These are phyloP conservation scores for Plasmodium inui DNA, from an alignment of 169 alveolate species.

Conservation along the genomic window DNA sequence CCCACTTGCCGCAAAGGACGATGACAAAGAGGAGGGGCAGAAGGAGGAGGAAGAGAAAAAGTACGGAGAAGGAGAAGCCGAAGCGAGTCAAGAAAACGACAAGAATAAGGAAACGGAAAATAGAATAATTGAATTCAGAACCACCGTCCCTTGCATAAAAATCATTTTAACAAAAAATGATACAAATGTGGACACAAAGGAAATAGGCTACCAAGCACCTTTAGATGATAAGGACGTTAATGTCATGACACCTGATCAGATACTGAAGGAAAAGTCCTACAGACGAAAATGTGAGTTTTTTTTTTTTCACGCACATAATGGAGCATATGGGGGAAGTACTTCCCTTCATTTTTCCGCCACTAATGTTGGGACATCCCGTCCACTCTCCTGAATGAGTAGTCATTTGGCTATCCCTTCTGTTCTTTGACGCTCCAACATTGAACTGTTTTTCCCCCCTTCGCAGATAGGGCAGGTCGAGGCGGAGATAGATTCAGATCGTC, in stretches of 20 bases:
- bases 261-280: constrained; percentile 60
- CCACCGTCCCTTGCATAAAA: constrained; percentile 72
- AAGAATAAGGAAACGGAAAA: constrained; percentile 35
- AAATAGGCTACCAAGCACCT: constrained; percentile 67
- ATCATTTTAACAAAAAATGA: constrained; percentile 62
- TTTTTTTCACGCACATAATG: neutral
- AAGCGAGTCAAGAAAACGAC: constrained; percentile 32
- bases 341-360: neutral
- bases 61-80: constrained; percentile 22
- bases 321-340: neutral
- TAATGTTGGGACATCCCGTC: neutral
- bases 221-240: constrained; percentile 54
- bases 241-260: constrained; percentile 66
- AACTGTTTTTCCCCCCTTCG: neutral
- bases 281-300: constrained; percentile 56
- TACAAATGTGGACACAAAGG: constrained; percentile 40
- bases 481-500: constrained; percentile 27
- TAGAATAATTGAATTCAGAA: constrained; percentile 52
- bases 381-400: neutral
- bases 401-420: neutral
- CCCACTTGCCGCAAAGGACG: constrained; percentile 15
- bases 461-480: constrained; percentile 69
- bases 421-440: neutral
- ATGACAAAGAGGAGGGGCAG: neutral
- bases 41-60: constrained; percentile 15